phyloP scores from a whole-genome alignment of 129 eudicot species.

The Centaurea solstitialis region DNA sequence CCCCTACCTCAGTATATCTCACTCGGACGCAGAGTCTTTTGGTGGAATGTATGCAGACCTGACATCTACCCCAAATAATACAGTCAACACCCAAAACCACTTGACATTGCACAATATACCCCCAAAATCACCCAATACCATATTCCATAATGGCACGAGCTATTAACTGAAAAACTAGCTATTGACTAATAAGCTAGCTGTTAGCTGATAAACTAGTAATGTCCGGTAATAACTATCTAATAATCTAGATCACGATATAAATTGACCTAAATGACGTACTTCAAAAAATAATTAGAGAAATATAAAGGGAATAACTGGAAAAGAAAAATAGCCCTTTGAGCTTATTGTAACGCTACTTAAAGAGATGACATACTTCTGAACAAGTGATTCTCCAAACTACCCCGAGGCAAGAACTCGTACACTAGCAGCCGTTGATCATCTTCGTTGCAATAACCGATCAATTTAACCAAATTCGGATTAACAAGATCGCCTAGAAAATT shows the following conservation, averaged over 20 bases:
- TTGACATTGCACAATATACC: not conserved
- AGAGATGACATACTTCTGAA: conserved; percentile 63
- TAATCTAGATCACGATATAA: not conserved
- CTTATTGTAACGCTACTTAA: not conserved
- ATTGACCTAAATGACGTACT: not conserved
- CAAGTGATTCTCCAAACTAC: conserved; percentile 96
- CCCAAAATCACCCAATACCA: not conserved
- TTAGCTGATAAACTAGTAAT: not conserved
- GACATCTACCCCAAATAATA: no score
- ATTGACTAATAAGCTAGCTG: not conserved
- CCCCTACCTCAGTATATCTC: not conserved
- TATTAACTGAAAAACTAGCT: no score
- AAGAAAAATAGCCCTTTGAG: not conserved
- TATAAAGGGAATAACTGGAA: not conserved
- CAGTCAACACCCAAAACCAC: no score
- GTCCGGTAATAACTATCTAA: not conserved
- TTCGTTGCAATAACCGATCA: conserved; percentile 95
- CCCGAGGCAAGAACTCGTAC: conserved; percentile 92
- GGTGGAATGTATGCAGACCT: no score
- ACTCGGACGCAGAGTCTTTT: not conserved
- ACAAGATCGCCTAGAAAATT: conserved; percentile 83
- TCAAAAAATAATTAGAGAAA: not conserved
- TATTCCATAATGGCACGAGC: not conserved
- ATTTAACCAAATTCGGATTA: conserved; percentile 90
- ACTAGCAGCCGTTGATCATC: conserved; percentile 95